Percentiles rank a stretch among this genome's conserved stretches.
These are phyloP conservation scores for Metarhizium brunneum DNA, from an alignment of 2,329 filamentous ascomycete genomes.

Conservation along the genomic window DNA sequence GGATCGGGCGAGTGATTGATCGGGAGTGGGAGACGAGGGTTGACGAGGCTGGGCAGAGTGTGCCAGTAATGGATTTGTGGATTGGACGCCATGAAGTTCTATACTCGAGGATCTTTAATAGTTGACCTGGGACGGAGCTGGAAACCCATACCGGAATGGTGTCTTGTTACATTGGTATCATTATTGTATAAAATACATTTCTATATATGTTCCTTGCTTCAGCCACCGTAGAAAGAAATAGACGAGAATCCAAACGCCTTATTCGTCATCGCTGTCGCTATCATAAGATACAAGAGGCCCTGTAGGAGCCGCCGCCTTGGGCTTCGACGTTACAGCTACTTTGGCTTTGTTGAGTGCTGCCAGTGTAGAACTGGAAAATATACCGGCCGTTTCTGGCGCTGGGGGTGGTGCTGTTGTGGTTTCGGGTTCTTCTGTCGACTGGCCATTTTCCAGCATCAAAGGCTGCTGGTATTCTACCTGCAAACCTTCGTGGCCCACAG, in stretches of 20 bases:
- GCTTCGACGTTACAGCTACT: constrained; percentile 44
- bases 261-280: constrained; percentile 71
- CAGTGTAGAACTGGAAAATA: constrained; percentile 75
- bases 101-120: constrained; percentile 83
- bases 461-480: constrained; percentile 55
- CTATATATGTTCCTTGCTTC: neutral
- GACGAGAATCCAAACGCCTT: constrained; percentile 11
- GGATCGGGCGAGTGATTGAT: constrained; percentile 49
- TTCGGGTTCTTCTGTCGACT: constrained; percentile 31
- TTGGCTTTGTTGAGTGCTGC: constrained; percentile 60
- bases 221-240: neutral
- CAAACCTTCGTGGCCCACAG: constrained; percentile 45
- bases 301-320: constrained; percentile 40
- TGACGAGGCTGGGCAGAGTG: constrained; percentile 63
- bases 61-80: constrained; percentile 76
- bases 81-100: constrained; percentile 73
- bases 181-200: constrained; percentile 15
- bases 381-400: constrained; percentile 43
- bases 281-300: constrained; percentile 82
- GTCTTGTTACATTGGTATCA: constrained; percentile 17
- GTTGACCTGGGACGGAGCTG: constrained; percentile 32
- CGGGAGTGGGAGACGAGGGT: constrained; percentile 49
- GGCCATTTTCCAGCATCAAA: constrained; percentile 48
- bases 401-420: constrained; percentile 2
- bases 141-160: neutral